Conservation (phyloP, 305 asterid genomes). For the Solanum aculeatissimum region DNA sequence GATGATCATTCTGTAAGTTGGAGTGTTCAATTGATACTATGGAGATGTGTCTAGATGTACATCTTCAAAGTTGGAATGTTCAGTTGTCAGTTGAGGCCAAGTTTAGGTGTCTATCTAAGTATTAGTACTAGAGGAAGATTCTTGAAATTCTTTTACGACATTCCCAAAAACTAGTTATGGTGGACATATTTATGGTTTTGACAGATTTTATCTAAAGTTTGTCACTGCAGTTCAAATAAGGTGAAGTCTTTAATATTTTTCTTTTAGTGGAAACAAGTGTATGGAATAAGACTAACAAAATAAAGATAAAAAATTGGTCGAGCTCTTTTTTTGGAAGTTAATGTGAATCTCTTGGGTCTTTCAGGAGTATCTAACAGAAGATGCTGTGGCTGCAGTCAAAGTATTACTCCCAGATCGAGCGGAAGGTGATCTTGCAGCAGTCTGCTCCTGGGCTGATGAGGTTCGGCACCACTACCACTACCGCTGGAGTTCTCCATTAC, state of each 20-base stretch:
- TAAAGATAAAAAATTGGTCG: neutral
- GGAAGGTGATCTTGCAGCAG: conserved; percentile 79
- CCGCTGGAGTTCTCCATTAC: conserved; percentile 75
- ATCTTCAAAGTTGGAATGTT: neutral
- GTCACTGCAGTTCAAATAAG: neutral
- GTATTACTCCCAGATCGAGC: conserved; percentile 79
- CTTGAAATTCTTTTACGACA: neutral
- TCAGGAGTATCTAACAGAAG: conserved; percentile 67
- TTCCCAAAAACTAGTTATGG: neutral
- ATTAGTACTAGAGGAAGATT: neutral
- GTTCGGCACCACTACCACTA: conserved; percentile 38
- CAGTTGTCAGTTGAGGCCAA: neutral
- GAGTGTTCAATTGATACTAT: neutral
- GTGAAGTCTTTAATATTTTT: neutral
- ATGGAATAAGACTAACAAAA: neutral
- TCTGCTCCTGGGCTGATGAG: conserved; percentile 84
- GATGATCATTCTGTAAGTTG: neutral
- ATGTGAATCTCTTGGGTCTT: neutral
- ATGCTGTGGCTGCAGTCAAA: conserved; percentile 51
- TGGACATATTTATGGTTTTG: neutral
- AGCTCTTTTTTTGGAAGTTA: neutral
- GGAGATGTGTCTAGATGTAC: neutral
- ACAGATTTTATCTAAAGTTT: neutral
- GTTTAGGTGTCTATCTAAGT: neutral
- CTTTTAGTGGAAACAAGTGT: neutral